These are phyloP conservation scores for Fusarium concolor DNA, from an alignment of 2,329 filamentous ascomycete species.

Conservation along the genomic window DNA sequence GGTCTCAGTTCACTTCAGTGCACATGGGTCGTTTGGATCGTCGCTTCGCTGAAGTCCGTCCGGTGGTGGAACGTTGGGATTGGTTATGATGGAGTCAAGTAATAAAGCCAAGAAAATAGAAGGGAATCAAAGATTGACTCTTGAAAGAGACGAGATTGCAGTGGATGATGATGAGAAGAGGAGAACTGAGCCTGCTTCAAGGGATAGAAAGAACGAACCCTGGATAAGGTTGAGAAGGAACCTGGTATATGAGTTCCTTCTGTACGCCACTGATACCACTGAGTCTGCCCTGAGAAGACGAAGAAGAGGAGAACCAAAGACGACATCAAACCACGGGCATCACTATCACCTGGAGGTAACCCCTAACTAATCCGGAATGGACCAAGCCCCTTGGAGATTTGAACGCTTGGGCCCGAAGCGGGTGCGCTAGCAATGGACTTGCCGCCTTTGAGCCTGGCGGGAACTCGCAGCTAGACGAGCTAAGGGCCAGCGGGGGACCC, in stretches of 20 bases:
- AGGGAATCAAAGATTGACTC: conserved; percentile 18
- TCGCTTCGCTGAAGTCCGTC: conserved; percentile 32
- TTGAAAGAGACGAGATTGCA: conserved; percentile 27
- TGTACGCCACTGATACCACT: conserved; percentile 1
- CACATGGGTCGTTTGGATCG: conserved; percentile 31
- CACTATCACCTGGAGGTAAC: conserved; percentile 4
- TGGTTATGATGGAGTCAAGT: conserved; percentile 18
- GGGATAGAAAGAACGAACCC: conserved; percentile 5
- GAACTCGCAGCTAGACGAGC: conserved; percentile 19
- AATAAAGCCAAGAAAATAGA: conserved; percentile 26
- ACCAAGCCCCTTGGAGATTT: conserved; percentile 21
- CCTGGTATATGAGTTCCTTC: conserved; percentile 23
- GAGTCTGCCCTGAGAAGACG: background rate
- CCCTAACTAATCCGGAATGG: conserved; percentile 27
- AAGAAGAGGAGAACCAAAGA: conserved; percentile 17
- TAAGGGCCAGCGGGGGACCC: conserved; percentile 22
- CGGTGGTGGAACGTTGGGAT: conserved; percentile 22
- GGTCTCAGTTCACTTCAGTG: conserved; percentile 24
- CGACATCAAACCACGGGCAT: conserved; percentile 12
- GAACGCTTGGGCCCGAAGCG: conserved; percentile 43
- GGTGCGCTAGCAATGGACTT: conserved; percentile 40
- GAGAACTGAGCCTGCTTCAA: background rate
- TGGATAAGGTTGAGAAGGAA: conserved; percentile 4
- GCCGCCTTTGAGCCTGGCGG: conserved; percentile 40
- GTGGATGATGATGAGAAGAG: conserved; percentile 6